Conservation (phyloP, 805 yeast genomes). For the Cyberlindnera japonica region DNA sequence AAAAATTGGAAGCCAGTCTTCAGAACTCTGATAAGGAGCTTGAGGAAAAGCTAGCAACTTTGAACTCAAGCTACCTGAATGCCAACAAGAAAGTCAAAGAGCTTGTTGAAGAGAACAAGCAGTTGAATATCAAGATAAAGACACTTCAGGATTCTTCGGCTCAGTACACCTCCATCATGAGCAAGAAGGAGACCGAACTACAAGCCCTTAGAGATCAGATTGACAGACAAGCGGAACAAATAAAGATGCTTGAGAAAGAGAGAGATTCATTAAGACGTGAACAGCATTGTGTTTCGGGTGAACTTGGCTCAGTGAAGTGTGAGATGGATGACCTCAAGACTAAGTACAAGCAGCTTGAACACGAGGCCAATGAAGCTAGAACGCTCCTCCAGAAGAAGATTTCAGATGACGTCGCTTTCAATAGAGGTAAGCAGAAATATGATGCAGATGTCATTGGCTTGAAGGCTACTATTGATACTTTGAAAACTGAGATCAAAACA, state of each 20-base stretch:
- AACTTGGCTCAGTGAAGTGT: constrained; percentile 27
- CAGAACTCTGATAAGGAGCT: constrained; percentile 31
- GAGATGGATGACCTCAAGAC: constrained; percentile 26
- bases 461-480: constrained; percentile 26
- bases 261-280: constrained; percentile 30
- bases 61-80: constrained; percentile 31
- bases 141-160: constrained; percentile 34
- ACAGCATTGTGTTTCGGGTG: constrained; percentile 26
- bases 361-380: constrained; percentile 41
- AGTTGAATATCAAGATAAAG: constrained; percentile 38
- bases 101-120: constrained; percentile 42
- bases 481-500: constrained; percentile 22
- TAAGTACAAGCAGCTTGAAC: constrained; percentile 39
- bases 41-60: constrained; percentile 32
- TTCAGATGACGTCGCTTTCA: constrained; percentile 40
- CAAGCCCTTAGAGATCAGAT: constrained; percentile 27
- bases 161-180: constrained; percentile 33
- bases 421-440: constrained; percentile 42
- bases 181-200: constrained; percentile 35
- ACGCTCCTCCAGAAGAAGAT: constrained; percentile 39
- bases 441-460: constrained; percentile 38
- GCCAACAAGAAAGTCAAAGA: constrained; percentile 37
- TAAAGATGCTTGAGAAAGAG: constrained; percentile 27
- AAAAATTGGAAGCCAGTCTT: constrained; percentile 30
- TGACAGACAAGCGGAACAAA: constrained; percentile 26